Evolutionary conservation across 192 early-diverging fungal species (phyloP).

Genomic region (Entomortierella parvispora): DNA sequence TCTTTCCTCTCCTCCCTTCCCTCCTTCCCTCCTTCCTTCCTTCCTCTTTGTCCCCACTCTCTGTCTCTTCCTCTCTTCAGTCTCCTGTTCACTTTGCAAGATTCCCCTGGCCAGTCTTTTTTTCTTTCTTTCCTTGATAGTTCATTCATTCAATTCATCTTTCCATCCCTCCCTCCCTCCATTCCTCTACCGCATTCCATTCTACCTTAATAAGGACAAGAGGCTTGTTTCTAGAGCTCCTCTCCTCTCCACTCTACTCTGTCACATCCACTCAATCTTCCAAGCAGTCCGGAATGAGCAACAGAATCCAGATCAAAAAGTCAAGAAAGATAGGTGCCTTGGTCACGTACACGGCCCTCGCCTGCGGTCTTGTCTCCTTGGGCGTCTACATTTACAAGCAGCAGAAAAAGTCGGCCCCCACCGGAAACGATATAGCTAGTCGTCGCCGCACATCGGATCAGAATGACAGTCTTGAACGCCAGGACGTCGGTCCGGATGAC

Average conservation of each 20-base stretch:
- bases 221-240: not conserved
- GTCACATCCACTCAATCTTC: not conserved
- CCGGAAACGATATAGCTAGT: not conserved
- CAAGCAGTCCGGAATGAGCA: slow-evolving; percentile 27
- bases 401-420: slow-evolving; percentile 13
- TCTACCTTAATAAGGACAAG: not conserved
- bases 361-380: slow-evolving; percentile 27
- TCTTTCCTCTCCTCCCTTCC: not conserved
- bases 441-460: slow-evolving; percentile 9
- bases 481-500: slow-evolving; percentile 12
- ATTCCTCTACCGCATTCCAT: not conserved
- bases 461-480: not conserved
- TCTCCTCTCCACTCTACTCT: not conserved
- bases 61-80: not conserved
- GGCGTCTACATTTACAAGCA: slow-evolving; percentile 43
- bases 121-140: not conserved
- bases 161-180: not conserved
- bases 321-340: slow-evolving; percentile 29
- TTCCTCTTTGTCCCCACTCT: not conserved
- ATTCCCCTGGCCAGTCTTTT: not conserved
- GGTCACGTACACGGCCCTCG: slow-evolving; percentile 42
- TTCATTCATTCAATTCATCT: not conserved
- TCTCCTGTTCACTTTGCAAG: slow-evolving; percentile 32
- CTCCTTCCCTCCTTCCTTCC: not conserved
- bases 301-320: slow-evolving; percentile 17